Base-by-base conservation (phyloP, 345 rosid genomes). In the Hibiscus mutabilis region DNA sequence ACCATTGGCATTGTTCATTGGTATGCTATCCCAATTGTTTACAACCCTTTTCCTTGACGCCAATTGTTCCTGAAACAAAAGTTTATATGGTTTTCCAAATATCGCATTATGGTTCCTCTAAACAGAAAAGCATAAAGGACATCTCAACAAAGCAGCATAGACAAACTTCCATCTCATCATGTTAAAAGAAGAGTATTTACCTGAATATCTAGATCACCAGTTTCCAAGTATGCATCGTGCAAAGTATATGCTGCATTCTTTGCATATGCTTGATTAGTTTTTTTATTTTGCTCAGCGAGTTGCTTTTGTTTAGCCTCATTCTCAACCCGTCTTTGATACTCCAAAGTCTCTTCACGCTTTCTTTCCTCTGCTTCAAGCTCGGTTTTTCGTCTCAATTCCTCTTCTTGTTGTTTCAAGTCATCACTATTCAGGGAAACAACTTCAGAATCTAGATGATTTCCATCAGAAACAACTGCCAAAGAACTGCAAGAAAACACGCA, bases 331-430 rank as follows among this genome's bases (percentile, higher is more conserved):
- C 96, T 90, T 80, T 91, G 98, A 77, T 90, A 90, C 80, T 88
- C 93, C 64, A 94, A 75, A 40, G 96, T 83, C 81, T 85, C 93
- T 81, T 90, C 90, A 22, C 88, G 95, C 85, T 88, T 90, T 78
- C 89, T 84, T 75, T 87, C 98, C 89, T 94, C 98, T 53, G 80
- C 91, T 83, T 90, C 96, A 72, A 87, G 89, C 88, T 91, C 97
- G 73, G 84, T 79, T 82, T 71, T 86, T 76, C 85, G 87, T 82
- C 84, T 86, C 70, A 83, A 76, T 82, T 90, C 97, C 74, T 90
- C 97, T 70, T 89, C 96, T 78, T 80, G 87, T 65, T 82, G 83
- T 79, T 82, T 87, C 66, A 83, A 77, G 73, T 82, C 85, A 75
- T 83, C 83, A 63, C 75, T 82, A 76, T 77, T 77, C 75, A 57